Evolutionary conservation across 495 filamentous ascomycete genomes (phyloP), one percentile per base, ranked within the genome.

Genomic region (Cairneyella variabilis): DNA sequence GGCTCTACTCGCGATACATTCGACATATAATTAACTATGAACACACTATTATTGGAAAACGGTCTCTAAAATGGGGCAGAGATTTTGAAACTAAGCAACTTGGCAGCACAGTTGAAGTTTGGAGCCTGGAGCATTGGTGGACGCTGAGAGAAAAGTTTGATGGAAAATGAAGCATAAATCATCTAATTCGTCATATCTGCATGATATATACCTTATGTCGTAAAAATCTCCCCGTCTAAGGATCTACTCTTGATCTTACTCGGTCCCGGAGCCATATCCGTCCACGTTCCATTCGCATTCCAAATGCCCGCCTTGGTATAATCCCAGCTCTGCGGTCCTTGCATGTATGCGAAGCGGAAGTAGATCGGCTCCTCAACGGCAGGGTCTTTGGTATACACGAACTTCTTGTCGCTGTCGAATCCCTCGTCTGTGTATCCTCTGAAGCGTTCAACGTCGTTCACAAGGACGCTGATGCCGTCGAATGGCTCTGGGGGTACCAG

Each of bases 371-470:
- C 70, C 26, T 63, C 64, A 23, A 60, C 64, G 27, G 28, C 66
- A 12, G 60, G 76, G 40, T 70, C 69, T 53, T 67, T 68, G 10
- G 61, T 67, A 69, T 74, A 89, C 58, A 67, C 61, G 47, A 70
- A 77, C 48, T 68, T 65, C 60, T 69, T 60, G 54, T 68, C 54
- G 59, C 42, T 37, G 59, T 58, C 18, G 67, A 69, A 40, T 69
- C 75, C 66, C 48, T 82, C 79, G 56, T 75, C 70, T 12, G 64
- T 76, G 59, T 71, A 90, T 6, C 77, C 78, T 9, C 84, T 70
- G 68, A 82, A 92, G 52, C 91, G 73, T 67, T 98, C 93, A 0
- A 98, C 93, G 56, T 98, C 93, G 63, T 98, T 96, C 21, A 98
- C 85, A 0, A 98, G 70, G 16, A 97, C 82, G 54, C 88, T 92